Evolutionary conservation across 2,329 filamentous ascomycete species (phyloP).

Genomic region (Fusarium globosum): DNA sequence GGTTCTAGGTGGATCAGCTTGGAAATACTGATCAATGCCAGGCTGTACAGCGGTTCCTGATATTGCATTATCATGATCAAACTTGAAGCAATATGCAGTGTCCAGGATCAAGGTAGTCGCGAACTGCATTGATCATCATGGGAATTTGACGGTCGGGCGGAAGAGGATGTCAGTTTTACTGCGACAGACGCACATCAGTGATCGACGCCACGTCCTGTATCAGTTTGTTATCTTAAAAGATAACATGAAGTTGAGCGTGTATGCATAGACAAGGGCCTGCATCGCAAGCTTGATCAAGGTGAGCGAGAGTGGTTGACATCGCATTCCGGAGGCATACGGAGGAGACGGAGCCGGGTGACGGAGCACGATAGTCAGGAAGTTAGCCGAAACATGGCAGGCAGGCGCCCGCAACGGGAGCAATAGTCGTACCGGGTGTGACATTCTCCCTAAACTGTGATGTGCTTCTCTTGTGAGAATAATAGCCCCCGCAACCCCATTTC

Average conservation of each 20-base stretch:
- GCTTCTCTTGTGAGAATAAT: background rate
- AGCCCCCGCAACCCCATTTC: slow-evolving; percentile 30
- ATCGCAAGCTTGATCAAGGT: slow-evolving; percentile 12
- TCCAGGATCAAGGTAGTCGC: slow-evolving; percentile 12
- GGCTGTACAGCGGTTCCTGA: slow-evolving; percentile 5
- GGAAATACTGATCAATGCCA: slow-evolving; percentile 12
- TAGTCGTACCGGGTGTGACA: slow-evolving; percentile 16
- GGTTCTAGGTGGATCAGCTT: slow-evolving; percentile 11
- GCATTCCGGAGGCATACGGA: slow-evolving; percentile 35
- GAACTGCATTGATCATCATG: slow-evolving; percentile 18
- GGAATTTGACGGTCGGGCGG: slow-evolving; percentile 19
- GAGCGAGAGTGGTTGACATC: slow-evolving; percentile 12
- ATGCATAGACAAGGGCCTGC: background rate
- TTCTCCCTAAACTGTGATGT: slow-evolving; percentile 6
- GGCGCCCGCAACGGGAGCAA: slow-evolving; percentile 39
- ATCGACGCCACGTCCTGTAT: slow-evolving; percentile 12
- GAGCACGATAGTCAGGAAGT: slow-evolving; percentile 43
- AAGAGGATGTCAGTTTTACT: slow-evolving; percentile 1
- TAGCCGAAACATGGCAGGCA: slow-evolving; percentile 39
- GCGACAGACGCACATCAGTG: slow-evolving; percentile 13
- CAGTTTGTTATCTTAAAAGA: slow-evolving; percentile 19
- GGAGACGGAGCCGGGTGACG: slow-evolving; percentile 34
- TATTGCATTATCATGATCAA: slow-evolving; percentile 7
- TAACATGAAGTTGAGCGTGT: background rate
- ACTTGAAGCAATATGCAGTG: slow-evolving; percentile 5